A percentile compares a stretch with the other conserved stretches of the same genome.
Conservation (phyloP, 2,329 filamentous ascomycete genomes). For the Phaeosphaeria sp. region DNA sequence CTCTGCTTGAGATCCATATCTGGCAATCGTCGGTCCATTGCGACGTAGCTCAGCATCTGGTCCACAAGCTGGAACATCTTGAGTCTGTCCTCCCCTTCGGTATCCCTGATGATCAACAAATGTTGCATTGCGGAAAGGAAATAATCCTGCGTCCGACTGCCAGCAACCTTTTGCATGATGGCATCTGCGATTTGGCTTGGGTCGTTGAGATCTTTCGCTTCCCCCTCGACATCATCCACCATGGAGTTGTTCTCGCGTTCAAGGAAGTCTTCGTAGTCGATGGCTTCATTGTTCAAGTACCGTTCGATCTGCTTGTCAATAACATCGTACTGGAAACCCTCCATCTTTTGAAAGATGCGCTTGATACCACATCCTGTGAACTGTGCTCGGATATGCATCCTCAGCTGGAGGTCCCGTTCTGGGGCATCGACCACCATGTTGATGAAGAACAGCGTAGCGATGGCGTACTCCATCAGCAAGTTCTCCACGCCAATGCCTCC, state of each 20-base stretch:
- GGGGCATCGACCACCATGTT: slow-evolving; percentile 96
- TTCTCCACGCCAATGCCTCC: slow-evolving; percentile 99
- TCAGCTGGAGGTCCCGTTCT: slow-evolving; percentile 84
- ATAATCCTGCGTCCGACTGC: slow-evolving; percentile 89
- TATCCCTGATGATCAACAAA: slow-evolving; percentile 88
- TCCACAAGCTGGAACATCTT: slow-evolving; percentile 98
- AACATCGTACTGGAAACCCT: slow-evolving; percentile 95
- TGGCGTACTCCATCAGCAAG: slow-evolving; percentile 97
- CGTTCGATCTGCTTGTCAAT: slow-evolving; percentile 98
- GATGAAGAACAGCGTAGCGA: slow-evolving; percentile 90
- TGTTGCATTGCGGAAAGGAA: slow-evolving; percentile 96
- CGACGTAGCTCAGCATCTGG: slow-evolving; percentile 98
- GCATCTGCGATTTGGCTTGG: slow-evolving; percentile 93
- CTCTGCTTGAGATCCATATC: slow-evolving; percentile 99
- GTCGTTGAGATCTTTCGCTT: slow-evolving; percentile 90
- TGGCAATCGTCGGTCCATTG: slow-evolving; percentile 93
- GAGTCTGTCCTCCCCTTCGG: slow-evolving; percentile 87
- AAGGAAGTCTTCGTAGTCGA: slow-evolving; percentile 97
- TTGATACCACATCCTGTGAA: slow-evolving; percentile 96
- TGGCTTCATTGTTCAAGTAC: slow-evolving; percentile 91
- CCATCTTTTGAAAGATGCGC: slow-evolving; percentile 94
- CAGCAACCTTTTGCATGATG: slow-evolving; percentile 83
- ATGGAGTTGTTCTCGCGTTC: slow-evolving; percentile 90
- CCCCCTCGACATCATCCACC: slow-evolving; percentile 84
- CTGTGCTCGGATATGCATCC: slow-evolving; percentile 93